Evolutionary conservation across 2,329 filamentous ascomycete species (phyloP), one percentile per base, ranked within the genome.

Genomic region (Gremmenia infestans): DNA sequence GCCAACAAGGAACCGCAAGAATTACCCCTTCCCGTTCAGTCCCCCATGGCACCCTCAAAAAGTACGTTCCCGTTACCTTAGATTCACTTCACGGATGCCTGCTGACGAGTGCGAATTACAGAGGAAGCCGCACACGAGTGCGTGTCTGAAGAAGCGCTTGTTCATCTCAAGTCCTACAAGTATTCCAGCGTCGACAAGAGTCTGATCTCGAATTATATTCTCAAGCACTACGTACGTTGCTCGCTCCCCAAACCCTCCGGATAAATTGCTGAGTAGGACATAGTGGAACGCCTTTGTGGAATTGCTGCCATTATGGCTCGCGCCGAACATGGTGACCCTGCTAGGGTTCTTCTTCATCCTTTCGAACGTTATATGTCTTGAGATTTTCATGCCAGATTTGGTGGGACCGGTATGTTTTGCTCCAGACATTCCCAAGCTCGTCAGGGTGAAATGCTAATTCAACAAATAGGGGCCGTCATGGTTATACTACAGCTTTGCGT

Each of bases 211-310:
- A 83, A 92, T 72, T 96, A 97, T 74, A 89, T 99, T 70, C 81
- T 99, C 50, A 89, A 87, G 65, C 93, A 96, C 70, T 99, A 96
- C 78, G 94, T 97, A 88, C 72, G 87, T 76, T 46, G 12, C 39
- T 42, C 57, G 19, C 23, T 15, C 48, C 25, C 61, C 60, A 62
- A 60, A 62, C 53, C 37, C 28, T 46, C 54, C 22, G 50, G 57
- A 56, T 54, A 45, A 53, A 52, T 47, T 54, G 54, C 62, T 65
- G 49, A 67, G 54, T 42, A 59, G 17, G 36, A 50, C 65, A 68
- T 73, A 97, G 93, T 99, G 94, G 94, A 97, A 97, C 82, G 90
- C 86, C 63, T 92, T 92, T 66, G 94, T 97, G 66, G 86, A 96
- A 71, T 75, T 97, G 43, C 76, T 99, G 67, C 94, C 94, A 61